A percentile compares a stretch with the other conserved stretches of the same genome.
phyloP scores from a whole-genome alignment of 371 early-diverging fungal species.

The Mortierella sp. region DNA sequence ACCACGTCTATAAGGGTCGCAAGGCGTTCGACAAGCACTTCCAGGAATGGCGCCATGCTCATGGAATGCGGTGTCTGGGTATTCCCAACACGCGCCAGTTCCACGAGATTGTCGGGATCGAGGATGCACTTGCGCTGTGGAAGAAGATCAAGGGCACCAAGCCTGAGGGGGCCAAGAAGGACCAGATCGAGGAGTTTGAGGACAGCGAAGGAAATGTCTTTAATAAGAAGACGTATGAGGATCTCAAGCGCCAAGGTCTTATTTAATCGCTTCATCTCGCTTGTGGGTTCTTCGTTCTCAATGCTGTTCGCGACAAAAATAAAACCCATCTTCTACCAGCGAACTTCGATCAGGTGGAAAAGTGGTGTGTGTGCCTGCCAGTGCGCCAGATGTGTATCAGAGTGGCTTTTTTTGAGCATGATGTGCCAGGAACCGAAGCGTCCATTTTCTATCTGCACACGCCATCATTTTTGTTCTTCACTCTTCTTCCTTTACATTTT shows the following conservation, averaged over 20 bases:
- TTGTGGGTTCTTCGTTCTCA: not conserved
- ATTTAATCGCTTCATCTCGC: conserved; percentile 61
- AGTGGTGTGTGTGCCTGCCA: not conserved
- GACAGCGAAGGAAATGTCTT: conserved; percentile 98
- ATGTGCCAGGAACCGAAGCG: not conserved
- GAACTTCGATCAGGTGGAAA: not conserved
- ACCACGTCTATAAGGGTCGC: conserved; percentile 96
- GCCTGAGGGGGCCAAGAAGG: conserved; percentile 75
- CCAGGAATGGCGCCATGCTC: conserved; percentile 95
- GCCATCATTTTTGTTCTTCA: not conserved
- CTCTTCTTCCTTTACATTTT: not conserved
- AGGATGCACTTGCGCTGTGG: conserved; percentile 92
- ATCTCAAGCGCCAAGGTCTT: conserved; percentile 93
- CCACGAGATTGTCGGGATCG: conserved; percentile 94
- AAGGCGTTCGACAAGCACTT: conserved; percentile 98
- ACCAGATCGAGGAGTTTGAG: conserved; percentile 96
- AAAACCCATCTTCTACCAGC: not conserved
- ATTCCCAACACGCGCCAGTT: conserved; percentile 96
- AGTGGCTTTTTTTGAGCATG: not conserved
- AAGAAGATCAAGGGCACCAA: conserved; percentile 83
- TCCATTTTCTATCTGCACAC: not conserved
- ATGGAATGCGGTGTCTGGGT: conserved; percentile 95
- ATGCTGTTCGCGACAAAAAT: not conserved
- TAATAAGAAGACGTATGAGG: conserved; percentile 97
- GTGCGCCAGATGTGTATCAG: not conserved